Conservation (phyloP, 306 rosid genomes). For the Luffa acutangula region DNA sequence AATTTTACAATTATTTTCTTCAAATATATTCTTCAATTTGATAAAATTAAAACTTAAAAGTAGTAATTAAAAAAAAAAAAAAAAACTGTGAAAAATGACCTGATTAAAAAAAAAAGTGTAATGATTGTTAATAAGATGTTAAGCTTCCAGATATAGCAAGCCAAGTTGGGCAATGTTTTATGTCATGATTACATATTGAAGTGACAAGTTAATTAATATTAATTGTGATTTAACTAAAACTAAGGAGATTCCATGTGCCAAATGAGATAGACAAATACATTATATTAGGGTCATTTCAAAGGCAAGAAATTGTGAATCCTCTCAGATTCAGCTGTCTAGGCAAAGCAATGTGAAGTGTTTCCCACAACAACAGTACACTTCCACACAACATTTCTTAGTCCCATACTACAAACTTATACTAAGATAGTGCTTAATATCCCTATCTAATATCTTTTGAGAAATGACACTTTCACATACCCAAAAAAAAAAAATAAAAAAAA, state of each 20-base stretch:
- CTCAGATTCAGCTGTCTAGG: conserved; percentile 2
- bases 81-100: background rate
- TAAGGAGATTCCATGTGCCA: conserved; percentile 13
- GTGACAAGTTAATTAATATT: background rate
- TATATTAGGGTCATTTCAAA: conserved; percentile 8
- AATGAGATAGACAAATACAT: background rate
- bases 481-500: too few relatives aligned
- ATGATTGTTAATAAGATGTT: conserved; percentile 5
- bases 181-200: background rate
- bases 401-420: background rate
- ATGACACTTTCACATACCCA: too few relatives aligned
- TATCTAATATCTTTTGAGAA: background rate
- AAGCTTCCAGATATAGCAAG: conserved; percentile 1
- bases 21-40: background rate
- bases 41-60: background rate
- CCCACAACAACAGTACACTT: conserved; percentile 10
- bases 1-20: background rate
- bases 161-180: background rate
- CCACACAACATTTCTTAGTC: background rate
- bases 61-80: background rate
- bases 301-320: background rate
- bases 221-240: conserved; percentile 13
- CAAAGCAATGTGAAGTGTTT: conserved; percentile 13
- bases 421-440: background rate
- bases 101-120: background rate